A percentile compares a stretch with the other conserved stretches of the same genome.
phyloP scores from a whole-genome alignment of 805 yeast species.

The Ogataea siamensis region DNA sequence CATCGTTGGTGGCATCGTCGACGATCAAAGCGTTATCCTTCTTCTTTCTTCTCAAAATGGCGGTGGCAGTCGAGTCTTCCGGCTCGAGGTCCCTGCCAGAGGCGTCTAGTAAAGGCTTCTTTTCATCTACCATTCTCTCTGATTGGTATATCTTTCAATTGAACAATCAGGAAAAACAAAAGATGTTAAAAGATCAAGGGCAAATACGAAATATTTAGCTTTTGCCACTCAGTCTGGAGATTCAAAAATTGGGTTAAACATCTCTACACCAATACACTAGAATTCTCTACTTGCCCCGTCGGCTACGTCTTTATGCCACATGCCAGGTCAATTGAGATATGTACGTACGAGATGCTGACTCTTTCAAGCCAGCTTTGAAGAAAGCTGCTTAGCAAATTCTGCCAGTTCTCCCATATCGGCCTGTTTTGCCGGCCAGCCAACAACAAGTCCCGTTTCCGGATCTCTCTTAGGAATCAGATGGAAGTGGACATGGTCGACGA shows the following conservation, averaged over 20 bases:
- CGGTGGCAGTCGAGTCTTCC: conserved; percentile 77
- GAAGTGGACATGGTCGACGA: conserved; percentile 94
- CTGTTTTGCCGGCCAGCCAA: conserved; percentile 92
- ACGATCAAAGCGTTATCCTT: conserved; percentile 91
- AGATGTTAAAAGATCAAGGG: conserved; percentile 12
- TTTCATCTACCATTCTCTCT: conserved; percentile 30
- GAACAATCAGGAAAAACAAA: conserved; percentile 9
- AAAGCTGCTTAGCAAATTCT: conserved; percentile 59
- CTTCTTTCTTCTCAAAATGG: conserved; percentile 95
- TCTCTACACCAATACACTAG: conserved; percentile 5
- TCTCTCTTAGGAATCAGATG: conserved; percentile 91
- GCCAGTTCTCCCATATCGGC: conserved; percentile 75
- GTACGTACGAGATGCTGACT: neutral
- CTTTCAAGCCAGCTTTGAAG: conserved; percentile 37
- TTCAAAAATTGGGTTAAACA: neutral
- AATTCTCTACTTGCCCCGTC: conserved; percentile 6
- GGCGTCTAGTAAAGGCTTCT: conserved; percentile 38
- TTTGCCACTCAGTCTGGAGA: conserved; percentile 9
- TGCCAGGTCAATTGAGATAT: neutral
- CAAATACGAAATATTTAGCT: conserved; percentile 9
- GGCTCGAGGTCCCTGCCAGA: conserved; percentile 35
- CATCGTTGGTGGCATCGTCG: conserved; percentile 96
- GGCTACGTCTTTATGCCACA: conserved; percentile 27
- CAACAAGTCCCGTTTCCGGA: conserved; percentile 68
- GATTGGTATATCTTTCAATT: conserved; percentile 9